Percentiles rank a stretch among this genome's conserved stretches.
phyloP scores from a whole-genome alignment of 2,329 filamentous ascomycete species.

The Arthroderma sp. region DNA sequence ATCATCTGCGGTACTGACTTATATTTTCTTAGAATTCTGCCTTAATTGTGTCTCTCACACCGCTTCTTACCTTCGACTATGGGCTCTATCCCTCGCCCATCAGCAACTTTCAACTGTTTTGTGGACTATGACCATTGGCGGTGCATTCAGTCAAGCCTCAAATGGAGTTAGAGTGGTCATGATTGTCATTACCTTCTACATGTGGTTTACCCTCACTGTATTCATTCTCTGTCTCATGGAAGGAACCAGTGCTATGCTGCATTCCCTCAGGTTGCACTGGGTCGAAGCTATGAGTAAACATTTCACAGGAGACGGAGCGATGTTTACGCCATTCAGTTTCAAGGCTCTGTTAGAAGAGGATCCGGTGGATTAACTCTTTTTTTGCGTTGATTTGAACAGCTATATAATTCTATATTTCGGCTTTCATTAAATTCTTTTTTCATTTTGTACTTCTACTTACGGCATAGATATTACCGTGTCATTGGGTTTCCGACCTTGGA shows the following conservation, averaged over 20 bases:
- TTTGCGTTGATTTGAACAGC: background rate
- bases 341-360: slow-evolving; percentile 74
- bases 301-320: slow-evolving; percentile 77
- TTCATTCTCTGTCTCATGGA: slow-evolving; percentile 86
- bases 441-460: no score
- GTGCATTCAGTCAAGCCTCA: slow-evolving; percentile 51
- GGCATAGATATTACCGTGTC: no score
- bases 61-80: slow-evolving; percentile 94
- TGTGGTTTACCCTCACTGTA: slow-evolving; percentile 80
- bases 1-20: background rate
- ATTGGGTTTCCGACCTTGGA: no score
- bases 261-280: slow-evolving; percentile 84
- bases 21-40: slow-evolving; percentile 62
- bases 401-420: background rate
- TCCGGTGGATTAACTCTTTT: slow-evolving; percentile 28
- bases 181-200: slow-evolving; percentile 67
- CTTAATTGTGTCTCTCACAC: slow-evolving; percentile 98
- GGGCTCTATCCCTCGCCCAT: slow-evolving; percentile 92
- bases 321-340: slow-evolving; percentile 85
- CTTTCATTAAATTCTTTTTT: background rate
- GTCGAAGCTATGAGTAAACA: slow-evolving; percentile 97
- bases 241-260: slow-evolving; percentile 89
- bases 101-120: slow-evolving; percentile 93
- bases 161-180: slow-evolving; percentile 62
- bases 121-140: slow-evolving; percentile 87